Percentiles rank a stretch among this genome's conserved stretches.
Conservation (phyloP, 352 stramenopile species). For the Phytophthora sp. region DNA sequence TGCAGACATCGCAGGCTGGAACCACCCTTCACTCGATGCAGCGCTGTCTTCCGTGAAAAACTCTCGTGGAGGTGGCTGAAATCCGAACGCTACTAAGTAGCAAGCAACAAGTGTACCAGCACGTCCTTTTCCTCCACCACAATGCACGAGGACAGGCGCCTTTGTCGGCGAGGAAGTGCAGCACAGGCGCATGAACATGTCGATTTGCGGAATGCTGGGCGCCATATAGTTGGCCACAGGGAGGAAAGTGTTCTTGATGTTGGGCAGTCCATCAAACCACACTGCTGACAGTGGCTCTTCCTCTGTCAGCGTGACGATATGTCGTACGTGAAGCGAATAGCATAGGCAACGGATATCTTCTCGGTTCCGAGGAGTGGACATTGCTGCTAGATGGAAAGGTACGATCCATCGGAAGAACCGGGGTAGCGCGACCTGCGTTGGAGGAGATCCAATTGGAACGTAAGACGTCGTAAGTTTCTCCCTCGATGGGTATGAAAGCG, state of each 20-base stretch:
- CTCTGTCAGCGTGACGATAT: conserved; percentile 47
- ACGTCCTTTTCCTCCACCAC: conserved; percentile 67
- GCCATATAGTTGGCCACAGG: conserved; percentile 63
- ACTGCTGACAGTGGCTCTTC: conserved; percentile 37
- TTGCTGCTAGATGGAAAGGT: conserved; percentile 44
- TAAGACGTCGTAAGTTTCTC: conserved; percentile 7
- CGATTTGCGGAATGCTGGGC: conserved; percentile 59
- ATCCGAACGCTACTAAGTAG: conserved; percentile 70
- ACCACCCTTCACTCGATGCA: conserved; percentile 12
- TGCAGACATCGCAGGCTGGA: conserved; percentile 51
- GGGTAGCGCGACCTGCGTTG: conserved; percentile 29
- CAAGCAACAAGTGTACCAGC: conserved; percentile 70
- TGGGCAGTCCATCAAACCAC: conserved; percentile 35
- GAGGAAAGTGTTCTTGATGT: conserved; percentile 48
- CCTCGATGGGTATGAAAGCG: conserved; percentile 15
- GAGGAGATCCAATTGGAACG: not conserved
- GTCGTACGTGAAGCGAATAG: conserved; percentile 31
- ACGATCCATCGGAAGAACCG: conserved; percentile 60
- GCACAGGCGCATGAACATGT: conserved; percentile 60
- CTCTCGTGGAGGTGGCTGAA: conserved; percentile 30
- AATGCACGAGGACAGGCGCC: conserved; percentile 62
- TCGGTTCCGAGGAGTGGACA: conserved; percentile 45
- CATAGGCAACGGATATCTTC: conserved; percentile 39
- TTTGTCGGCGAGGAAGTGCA: conserved; percentile 3
- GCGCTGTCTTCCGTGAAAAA: not conserved